Evolutionary conservation across 805 yeast genomes (phyloP).

Genomic region (Naumovozyma dairenensis): DNA sequence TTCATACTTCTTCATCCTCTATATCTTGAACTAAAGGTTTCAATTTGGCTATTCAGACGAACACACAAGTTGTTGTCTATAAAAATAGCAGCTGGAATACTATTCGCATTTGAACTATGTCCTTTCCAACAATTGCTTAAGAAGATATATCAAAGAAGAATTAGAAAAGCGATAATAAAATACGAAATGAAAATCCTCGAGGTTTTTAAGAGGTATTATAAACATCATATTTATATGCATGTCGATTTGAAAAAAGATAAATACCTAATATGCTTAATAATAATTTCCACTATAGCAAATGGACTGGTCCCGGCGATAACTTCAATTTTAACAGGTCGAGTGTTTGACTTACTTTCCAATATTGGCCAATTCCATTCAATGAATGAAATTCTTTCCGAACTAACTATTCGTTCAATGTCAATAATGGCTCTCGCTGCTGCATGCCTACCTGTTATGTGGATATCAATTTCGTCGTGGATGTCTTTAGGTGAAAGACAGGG

Average conservation of each 20-base stretch:
- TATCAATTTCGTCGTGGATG: slow-evolving; percentile 54
- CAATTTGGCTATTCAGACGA: too few species aligned
- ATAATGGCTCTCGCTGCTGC: slow-evolving; percentile 40
- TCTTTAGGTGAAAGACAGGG: slow-evolving; percentile 64
- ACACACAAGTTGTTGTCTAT: too few species aligned
- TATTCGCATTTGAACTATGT: too few species aligned
- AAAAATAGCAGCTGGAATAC: too few species aligned
- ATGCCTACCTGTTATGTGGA: slow-evolving; percentile 38
- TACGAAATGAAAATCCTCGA: slow-evolving; percentile 1
- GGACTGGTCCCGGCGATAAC: slow-evolving; percentile 51
- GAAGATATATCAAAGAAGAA: not conserved
- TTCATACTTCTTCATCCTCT: too few species aligned
- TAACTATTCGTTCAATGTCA: slow-evolving; percentile 33
- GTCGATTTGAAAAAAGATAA: slow-evolving; percentile 17
- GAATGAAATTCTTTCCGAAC: slow-evolving; percentile 37
- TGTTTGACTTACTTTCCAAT: slow-evolving; percentile 39
- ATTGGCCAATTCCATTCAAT: slow-evolving; percentile 16
- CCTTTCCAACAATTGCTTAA: too few species aligned
- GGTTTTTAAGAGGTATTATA: not conserved
- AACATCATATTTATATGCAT: slow-evolving; percentile 17
- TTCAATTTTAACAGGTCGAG: slow-evolving; percentile 56
- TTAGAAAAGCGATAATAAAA: not conserved
- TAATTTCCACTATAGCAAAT: slow-evolving; percentile 36
- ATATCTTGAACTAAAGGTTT: too few species aligned
- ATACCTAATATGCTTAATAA: slow-evolving; percentile 21